Conservation (phyloP, 2,329 filamentous ascomycete species). For the Phymatotrichopsis omnivora region DNA sequence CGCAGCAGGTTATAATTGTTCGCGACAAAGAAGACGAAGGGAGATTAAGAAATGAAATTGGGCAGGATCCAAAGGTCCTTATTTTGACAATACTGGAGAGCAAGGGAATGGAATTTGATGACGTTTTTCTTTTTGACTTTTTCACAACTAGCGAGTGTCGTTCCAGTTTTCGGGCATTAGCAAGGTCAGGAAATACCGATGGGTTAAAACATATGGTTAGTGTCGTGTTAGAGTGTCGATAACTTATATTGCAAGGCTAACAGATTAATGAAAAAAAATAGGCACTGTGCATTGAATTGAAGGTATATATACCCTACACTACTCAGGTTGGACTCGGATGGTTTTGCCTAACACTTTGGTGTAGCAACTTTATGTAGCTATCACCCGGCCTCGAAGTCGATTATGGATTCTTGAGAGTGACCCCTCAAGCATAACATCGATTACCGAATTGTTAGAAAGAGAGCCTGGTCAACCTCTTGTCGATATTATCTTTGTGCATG, state of each 20-base stretch:
- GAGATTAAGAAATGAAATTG: slow-evolving; percentile 1
- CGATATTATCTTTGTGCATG: slow-evolving; percentile 4
- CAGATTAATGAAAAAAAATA: neutral
- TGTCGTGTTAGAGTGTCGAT: neutral
- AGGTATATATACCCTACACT: slow-evolving; percentile 3
- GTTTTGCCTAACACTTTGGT: neutral
- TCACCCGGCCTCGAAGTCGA: slow-evolving; percentile 15
- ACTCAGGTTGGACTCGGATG: no score
- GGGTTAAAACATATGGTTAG: slow-evolving; percentile 12
- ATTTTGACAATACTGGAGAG: slow-evolving; percentile 34
- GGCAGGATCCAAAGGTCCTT: slow-evolving; percentile 31
- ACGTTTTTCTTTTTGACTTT: slow-evolving; percentile 27
- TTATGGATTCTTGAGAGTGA: slow-evolving; percentile 18
- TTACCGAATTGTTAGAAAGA: slow-evolving; percentile 9
- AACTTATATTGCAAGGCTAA: neutral
- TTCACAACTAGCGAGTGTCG: slow-evolving; percentile 21
- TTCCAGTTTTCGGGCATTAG: slow-evolving; percentile 1
- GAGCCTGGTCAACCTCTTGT: slow-evolving; percentile 1
- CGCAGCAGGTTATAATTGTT: slow-evolving; percentile 35
- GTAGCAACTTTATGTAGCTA: slow-evolving; percentile 22
- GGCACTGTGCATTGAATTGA: slow-evolving; percentile 20
- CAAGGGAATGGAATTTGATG: slow-evolving; percentile 36
- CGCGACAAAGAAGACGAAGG: slow-evolving; percentile 29
- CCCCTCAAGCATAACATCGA: neutral
- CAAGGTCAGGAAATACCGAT: neutral